Evolutionary conservation across 2,329 filamentous ascomycete genomes (phyloP).

Genomic region (Paramyrothecium roridum): DNA sequence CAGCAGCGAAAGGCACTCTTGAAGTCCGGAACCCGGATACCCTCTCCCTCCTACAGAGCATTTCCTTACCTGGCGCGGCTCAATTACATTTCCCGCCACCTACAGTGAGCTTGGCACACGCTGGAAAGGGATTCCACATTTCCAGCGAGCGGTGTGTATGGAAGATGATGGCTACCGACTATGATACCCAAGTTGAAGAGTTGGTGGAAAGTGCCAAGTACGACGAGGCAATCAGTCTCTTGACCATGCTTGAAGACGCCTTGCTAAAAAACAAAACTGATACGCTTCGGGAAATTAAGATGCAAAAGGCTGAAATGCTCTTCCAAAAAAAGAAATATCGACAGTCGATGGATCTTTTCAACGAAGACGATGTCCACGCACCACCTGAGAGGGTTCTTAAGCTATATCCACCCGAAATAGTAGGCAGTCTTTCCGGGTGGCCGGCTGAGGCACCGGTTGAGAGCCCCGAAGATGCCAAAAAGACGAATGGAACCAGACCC

Average conservation of each 20-base stretch:
- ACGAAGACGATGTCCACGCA: constrained; percentile 77
- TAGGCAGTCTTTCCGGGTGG: constrained; percentile 71
- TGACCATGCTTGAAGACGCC: constrained; percentile 89
- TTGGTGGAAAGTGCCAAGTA: constrained; percentile 71
- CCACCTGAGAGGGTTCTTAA: constrained; percentile 85
- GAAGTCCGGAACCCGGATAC: constrained; percentile 94
- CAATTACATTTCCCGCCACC: constrained; percentile 90
- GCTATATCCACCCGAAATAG: constrained; percentile 79
- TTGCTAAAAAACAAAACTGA: constrained; percentile 78
- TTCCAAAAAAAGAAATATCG: constrained; percentile 82
- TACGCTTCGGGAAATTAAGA: constrained; percentile 80
- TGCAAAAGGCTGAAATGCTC: constrained; percentile 81
- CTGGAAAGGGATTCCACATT: constrained; percentile 92
- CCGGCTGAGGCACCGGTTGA: constrained; percentile 25
- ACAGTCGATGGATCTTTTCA: constrained; percentile 85
- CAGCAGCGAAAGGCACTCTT: constrained; percentile 76
- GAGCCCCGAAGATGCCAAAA: constrained; percentile 39
- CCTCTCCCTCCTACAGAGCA: constrained; percentile 81
- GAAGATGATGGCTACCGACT: constrained; percentile 92
- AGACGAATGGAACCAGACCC: constrained; percentile 21
- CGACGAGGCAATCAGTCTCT: constrained; percentile 88
- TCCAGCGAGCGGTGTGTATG: constrained; percentile 88
- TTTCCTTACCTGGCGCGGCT: constrained; percentile 76
- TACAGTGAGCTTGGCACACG: constrained; percentile 90
- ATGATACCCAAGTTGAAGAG: constrained; percentile 84